Conservation (phyloP, 371 early-diverging fungal species). For the Basidiobolus meristosporus region DNA sequence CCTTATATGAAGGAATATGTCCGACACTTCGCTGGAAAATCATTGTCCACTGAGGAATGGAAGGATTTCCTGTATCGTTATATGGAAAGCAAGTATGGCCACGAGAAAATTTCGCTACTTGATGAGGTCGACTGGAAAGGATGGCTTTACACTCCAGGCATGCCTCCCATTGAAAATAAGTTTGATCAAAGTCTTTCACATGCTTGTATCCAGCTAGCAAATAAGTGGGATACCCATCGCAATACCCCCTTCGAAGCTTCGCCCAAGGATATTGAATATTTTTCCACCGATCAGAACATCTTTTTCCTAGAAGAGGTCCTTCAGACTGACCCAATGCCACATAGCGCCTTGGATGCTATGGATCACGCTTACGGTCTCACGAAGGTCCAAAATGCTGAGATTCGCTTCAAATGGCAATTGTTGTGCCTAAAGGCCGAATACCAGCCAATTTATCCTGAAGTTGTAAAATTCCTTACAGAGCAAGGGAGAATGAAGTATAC, state of each 20-base stretch:
- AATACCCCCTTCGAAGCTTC: no score
- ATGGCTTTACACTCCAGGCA: conserved; percentile 74
- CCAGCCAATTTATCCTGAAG: conserved; percentile 50
- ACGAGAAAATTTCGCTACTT: conserved; percentile 40
- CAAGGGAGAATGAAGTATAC: conserved; percentile 95
- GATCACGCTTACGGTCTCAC: conserved; percentile 56
- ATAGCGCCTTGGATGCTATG: conserved; percentile 48
- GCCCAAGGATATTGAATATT: no score
- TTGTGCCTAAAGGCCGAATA: conserved; percentile 61
- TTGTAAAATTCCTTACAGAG: conserved; percentile 55
- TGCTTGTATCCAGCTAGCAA: conserved; percentile 64
- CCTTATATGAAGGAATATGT: conserved; percentile 76
- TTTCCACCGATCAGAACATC: no score
- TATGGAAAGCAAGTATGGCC: conserved; percentile 32
- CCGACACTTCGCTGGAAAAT: conserved; percentile 60
- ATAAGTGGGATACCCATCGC: no score
- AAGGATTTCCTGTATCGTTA: conserved; percentile 58
- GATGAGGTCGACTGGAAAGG: conserved; percentile 68
- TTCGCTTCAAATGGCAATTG: conserved; percentile 73
- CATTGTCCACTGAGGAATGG: conserved; percentile 78
- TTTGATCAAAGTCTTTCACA: conserved; percentile 72
- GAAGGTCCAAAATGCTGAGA: conserved; percentile 57
- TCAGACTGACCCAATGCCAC: no score
- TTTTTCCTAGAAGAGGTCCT: no score
- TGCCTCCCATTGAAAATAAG: conserved; percentile 74